Evolutionary conservation across 2,329 filamentous ascomycete genomes (phyloP).

Genomic region (Lachnellula suecica): DNA sequence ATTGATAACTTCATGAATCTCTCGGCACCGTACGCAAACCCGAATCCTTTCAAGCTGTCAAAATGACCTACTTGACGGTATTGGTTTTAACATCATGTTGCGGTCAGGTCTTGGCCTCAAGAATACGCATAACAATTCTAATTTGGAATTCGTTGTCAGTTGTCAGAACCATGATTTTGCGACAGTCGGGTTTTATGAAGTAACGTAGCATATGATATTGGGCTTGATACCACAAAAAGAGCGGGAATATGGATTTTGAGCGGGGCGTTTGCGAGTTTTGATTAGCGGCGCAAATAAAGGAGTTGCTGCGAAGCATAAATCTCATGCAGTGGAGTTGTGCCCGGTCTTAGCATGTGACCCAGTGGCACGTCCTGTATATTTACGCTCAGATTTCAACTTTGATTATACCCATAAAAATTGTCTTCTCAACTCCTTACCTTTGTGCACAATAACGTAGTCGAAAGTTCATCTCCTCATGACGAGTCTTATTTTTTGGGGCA

Average conservation of each 20-base stretch:
- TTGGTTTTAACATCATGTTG: neutral
- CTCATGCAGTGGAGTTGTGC: neutral
- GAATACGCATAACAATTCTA: neutral
- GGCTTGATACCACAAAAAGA: neutral
- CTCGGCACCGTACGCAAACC: conserved; percentile 25
- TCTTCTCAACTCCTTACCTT: too few relatives aligned
- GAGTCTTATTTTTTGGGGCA: too few relatives aligned
- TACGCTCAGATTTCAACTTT: neutral
- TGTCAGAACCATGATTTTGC: neutral
- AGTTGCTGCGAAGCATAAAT: conserved; percentile 8
- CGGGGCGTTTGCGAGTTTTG: neutral
- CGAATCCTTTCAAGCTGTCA: conserved; percentile 21
- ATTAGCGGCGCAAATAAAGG: conserved; percentile 1
- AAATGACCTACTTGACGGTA: conserved; percentile 2
- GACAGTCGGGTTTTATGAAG: neutral
- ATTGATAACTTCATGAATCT: conserved; percentile 58
- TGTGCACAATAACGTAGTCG: too few relatives aligned
- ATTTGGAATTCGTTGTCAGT: neutral
- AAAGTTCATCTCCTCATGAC: too few relatives aligned
- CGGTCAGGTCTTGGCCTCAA: conserved; percentile 19
- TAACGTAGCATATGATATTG: neutral
- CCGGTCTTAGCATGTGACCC: neutral
- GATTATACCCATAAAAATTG: too few relatives aligned
- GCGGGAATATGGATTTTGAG: neutral
- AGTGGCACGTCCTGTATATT: neutral